Percentiles rank a stretch among this genome's conserved stretches.
phyloP scores from a whole-genome alignment of 2,329 filamentous ascomycete genomes.

The Passalora sequoiae region DNA sequence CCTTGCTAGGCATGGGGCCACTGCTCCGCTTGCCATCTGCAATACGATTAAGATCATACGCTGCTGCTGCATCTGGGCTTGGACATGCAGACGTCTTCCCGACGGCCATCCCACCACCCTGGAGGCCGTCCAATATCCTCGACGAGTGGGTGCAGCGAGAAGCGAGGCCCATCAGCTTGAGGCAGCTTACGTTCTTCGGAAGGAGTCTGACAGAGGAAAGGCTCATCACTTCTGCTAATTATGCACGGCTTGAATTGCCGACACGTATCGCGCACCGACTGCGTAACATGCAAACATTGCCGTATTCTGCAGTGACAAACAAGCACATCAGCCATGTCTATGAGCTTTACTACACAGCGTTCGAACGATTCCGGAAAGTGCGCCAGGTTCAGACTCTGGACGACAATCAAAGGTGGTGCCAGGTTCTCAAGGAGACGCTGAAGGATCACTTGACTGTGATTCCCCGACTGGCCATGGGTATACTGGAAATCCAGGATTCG shows the following conservation, averaged over 20 bases:
- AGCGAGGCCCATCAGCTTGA: conserved; percentile 88
- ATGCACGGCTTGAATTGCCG: conserved; percentile 90
- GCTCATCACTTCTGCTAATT: conserved; percentile 91
- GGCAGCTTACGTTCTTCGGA: conserved; percentile 95
- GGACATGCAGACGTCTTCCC: conserved; percentile 6
- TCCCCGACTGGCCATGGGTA: conserved; percentile 87
- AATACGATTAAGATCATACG: conserved; percentile 15
- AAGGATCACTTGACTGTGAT: conserved; percentile 89
- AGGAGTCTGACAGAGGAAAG: conserved; percentile 85
- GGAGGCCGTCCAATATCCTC: conserved; percentile 54
- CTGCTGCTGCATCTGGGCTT: conserved; percentile 9
- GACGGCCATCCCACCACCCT: conserved; percentile 44
- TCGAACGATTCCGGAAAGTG: conserved; percentile 80
- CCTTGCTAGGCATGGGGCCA: neutral
- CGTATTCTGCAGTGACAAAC: conserved; percentile 95
- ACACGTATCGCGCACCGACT: conserved; percentile 86
- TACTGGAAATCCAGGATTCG: conserved; percentile 79
- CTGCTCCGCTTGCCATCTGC: neutral
- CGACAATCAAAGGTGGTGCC: conserved; percentile 85
- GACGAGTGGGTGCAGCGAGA: conserved; percentile 85
- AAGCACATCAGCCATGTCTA: conserved; percentile 91
- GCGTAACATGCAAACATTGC: conserved; percentile 93
- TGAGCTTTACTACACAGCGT: conserved; percentile 94
- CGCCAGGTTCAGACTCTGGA: conserved; percentile 78
- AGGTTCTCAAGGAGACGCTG: conserved; percentile 70